Evolutionary conservation across 179 eudicot genomes (phyloP).

Genomic region (Silene vulgaris): DNA sequence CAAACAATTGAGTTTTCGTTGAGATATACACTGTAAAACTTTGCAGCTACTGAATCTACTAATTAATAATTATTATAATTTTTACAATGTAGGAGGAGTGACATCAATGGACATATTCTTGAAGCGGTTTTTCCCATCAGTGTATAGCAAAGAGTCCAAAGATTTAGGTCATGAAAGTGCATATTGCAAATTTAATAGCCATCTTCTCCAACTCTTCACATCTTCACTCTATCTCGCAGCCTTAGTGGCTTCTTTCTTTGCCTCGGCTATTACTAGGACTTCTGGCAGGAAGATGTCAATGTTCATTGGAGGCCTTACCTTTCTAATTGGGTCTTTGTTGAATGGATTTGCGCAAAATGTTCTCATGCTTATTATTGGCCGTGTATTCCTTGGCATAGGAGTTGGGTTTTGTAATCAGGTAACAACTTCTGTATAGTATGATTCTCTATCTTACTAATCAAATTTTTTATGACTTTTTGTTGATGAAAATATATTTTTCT

Average conservation of each 20-base stretch:
- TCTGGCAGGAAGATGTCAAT: conserved; percentile 30
- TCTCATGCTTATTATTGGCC: conserved; percentile 29
- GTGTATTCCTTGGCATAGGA: conserved; percentile 28
- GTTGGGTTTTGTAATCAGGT: conserved; percentile 39
- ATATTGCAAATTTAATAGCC: conserved; percentile 33
- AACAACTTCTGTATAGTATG: not conserved
- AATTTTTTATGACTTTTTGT: too few relatives aligned
- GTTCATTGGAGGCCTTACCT: conserved; percentile 31
- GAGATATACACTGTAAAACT: too few relatives aligned
- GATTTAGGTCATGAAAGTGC: conserved; percentile 17
- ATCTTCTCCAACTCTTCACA: conserved; percentile 28
- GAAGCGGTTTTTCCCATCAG: conserved; percentile 27
- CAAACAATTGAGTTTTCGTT: too few relatives aligned
- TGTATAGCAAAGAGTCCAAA: conserved; percentile 17
- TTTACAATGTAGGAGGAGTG: conserved; percentile 26
- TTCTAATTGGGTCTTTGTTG: conserved; percentile 24
- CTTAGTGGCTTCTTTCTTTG: conserved; percentile 28
- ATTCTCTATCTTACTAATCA: too few relatives aligned
- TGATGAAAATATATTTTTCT: too few relatives aligned
- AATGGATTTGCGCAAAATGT: conserved; percentile 31
- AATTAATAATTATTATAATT: too few relatives aligned
- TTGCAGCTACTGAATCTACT: too few relatives aligned
- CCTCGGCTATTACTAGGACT: conserved; percentile 14
- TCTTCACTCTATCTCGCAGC: conserved; percentile 31
- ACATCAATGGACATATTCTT: conserved; percentile 34